phyloP scores from a whole-genome alignment of 2,329 filamentous ascomycete genomes.

The Neophaeococcomyces aloes region DNA sequence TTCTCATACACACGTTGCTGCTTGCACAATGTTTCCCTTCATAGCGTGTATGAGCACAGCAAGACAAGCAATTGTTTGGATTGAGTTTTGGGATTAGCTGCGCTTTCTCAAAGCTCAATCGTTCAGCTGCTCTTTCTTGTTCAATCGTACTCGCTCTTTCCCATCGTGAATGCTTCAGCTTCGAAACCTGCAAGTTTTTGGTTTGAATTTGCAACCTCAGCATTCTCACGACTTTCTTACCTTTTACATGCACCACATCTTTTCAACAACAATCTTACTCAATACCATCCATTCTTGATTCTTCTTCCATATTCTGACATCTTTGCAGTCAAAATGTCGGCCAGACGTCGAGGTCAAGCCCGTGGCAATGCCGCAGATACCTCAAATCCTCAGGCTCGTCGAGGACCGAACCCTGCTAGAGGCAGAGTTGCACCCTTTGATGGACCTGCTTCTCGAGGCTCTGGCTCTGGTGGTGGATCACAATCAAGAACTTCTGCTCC shows the following conservation, averaged over 20 bases:
- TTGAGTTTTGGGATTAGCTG: neutral
- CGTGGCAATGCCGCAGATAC: conserved; percentile 23
- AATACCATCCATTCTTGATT: no score
- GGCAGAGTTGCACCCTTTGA: conserved; percentile 13
- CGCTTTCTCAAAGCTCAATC: neutral
- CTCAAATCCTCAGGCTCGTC: conserved; percentile 26
- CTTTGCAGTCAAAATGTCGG: conserved; percentile 15
- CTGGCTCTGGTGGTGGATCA: conserved; percentile 12
- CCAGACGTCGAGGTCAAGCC: conserved; percentile 15
- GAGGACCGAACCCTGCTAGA: conserved; percentile 27
- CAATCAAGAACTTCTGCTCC: conserved; percentile 14
- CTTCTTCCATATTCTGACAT: no score
- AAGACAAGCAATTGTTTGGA: neutral
- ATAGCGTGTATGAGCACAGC: neutral
- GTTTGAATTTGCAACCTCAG: no score
- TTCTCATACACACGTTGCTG: neutral
- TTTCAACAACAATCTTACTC: neutral
- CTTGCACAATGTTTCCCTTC: neutral
- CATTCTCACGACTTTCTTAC: no score
- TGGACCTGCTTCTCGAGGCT: conserved; percentile 21
- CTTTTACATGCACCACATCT: neutral
- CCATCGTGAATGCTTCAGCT: neutral
- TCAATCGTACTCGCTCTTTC: neutral
- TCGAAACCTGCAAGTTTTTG: no score
- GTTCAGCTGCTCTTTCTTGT: neutral